Base-by-base conservation (phyloP, 495 filamentous ascomycete species). In the Neurospora cerealis region DNA sequence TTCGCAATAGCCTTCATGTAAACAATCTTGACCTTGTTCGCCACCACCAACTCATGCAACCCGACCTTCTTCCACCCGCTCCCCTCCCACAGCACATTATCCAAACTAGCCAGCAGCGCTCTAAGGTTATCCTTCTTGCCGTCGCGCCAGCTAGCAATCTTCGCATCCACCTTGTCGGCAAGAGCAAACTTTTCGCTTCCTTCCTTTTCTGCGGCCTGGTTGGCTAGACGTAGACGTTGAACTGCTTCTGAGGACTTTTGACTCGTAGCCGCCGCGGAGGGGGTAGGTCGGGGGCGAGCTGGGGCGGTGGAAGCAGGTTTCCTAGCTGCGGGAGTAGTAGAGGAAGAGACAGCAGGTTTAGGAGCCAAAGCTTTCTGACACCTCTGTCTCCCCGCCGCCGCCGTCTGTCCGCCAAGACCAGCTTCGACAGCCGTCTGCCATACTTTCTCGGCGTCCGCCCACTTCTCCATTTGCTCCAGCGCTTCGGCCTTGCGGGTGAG, bases 1-100 rank as follows among this genome's bases (percentile, higher is more conserved):
- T 97, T 98, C 7, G 90, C 92, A 89, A 99, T 98, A 6, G 93
- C 96, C 88, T 97, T 97, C 96, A 99, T 98, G 78, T 99, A 99
- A 72, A 92, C 87, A 72, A 98, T 89, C 89, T 99, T 99, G 70
- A 98, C 96, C 87, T 93, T 97, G 69, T 90, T 91, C 54, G 94
- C 90, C 85, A 97, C 84, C 44, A 99, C 90, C 76, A 99, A 79
- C 81, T 99, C 95, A 70, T 92, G 89, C 90, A 99, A 91, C 36
- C 93, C 93, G 21, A 98, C 90, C 86, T 97, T 97, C 86, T 96
- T 97, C 96, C 96, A 99, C 39, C 93, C 94, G 71, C 93, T 90
- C 41, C 91, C 91, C 71, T 93, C 89, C 96, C 96, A 99, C 48
- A 99, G 86, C 60, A 99, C 93, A 32, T 85, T 88, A 78, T 98